Percentiles rank a stretch among this genome's conserved stretches.
Conservation (phyloP, 2,329 filamentous ascomycete genomes). For the Sporothrix brunneoviolacea region DNA sequence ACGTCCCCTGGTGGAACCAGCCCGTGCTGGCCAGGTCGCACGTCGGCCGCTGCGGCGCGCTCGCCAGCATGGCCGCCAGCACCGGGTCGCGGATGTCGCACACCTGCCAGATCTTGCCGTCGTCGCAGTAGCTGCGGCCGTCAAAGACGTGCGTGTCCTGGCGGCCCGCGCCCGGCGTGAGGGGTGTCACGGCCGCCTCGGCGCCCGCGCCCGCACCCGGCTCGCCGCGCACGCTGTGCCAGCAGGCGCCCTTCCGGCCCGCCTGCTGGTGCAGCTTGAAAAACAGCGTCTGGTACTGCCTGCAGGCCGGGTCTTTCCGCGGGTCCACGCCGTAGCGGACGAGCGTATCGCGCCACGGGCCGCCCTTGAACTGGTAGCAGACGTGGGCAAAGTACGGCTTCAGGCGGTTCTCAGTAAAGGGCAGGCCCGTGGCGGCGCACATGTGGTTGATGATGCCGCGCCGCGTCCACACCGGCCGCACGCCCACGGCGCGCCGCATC, state of each 20-base stretch:
- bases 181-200: not conserved
- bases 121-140: slow-evolving; percentile 63
- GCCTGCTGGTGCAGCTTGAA: slow-evolving; percentile 62
- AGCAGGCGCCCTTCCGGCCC: slow-evolving; percentile 35
- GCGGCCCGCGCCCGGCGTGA: slow-evolving; percentile 23
- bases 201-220: slow-evolving; percentile 15
- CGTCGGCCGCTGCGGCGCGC: slow-evolving; percentile 49
- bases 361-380: slow-evolving; percentile 87
- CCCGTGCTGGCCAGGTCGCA: slow-evolving; percentile 62
- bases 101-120: slow-evolving; percentile 90
- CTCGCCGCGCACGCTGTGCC: slow-evolving; percentile 24
- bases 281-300: slow-evolving; percentile 81
- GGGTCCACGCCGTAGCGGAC: slow-evolving; percentile 84
- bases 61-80: slow-evolving; percentile 58
- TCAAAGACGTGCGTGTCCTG: slow-evolving; percentile 71
- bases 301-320: slow-evolving; percentile 65
- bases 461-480: slow-evolving; percentile 80
- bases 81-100: slow-evolving; percentile 85
- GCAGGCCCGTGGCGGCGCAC: slow-evolving; percentile 29
- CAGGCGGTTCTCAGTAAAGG: slow-evolving; percentile 46
- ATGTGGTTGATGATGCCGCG: slow-evolving; percentile 73
- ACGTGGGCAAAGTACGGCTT: slow-evolving; percentile 75
- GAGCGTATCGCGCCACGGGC: slow-evolving; percentile 85
- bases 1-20: slow-evolving; percentile 77
- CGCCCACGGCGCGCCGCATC: slow-evolving; percentile 59